phyloP scores from a whole-genome alignment of 1,284 basidiomycete genomes.

The Peniophora sp. region DNA sequence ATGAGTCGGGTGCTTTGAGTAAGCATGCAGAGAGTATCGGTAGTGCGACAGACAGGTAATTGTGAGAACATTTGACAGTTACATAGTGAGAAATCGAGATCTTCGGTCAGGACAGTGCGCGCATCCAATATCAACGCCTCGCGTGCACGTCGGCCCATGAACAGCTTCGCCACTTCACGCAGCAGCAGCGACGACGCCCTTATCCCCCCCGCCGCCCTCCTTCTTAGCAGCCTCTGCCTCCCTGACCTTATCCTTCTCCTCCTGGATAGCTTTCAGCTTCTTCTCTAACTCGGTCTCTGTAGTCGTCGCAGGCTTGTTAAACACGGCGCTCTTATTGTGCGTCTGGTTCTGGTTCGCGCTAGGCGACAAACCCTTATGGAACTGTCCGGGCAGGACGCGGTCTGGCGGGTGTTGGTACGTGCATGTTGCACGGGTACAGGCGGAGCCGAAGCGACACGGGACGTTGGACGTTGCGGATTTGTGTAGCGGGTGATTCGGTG shows the following conservation, averaged over 20 bases:
- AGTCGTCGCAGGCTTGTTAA: slow-evolving; percentile 39
- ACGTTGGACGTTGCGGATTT: slow-evolving; percentile 26
- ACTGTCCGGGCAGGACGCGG: slow-evolving; percentile 64
- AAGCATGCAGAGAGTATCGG: too few species aligned
- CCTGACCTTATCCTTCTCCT: slow-evolving; percentile 24
- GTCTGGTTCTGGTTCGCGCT: slow-evolving; percentile 53
- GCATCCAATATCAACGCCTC: too few species aligned
- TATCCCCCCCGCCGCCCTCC: background rate
- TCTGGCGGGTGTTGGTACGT: slow-evolving; percentile 75
- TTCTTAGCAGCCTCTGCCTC: slow-evolving; percentile 9
- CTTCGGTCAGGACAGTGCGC: too few species aligned
- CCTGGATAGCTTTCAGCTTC: slow-evolving; percentile 22
- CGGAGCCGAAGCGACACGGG: slow-evolving; percentile 67
- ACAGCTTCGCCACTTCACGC: background rate
- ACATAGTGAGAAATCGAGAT: too few species aligned
- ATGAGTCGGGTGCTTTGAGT: too few species aligned
- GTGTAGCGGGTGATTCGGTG: slow-evolving; percentile 26
- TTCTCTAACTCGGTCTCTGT: slow-evolving; percentile 23
- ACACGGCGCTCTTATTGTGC: slow-evolving; percentile 59
- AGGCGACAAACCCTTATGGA: slow-evolving; percentile 67
- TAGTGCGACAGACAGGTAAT: too few species aligned
- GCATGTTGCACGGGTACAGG: slow-evolving; percentile 72
- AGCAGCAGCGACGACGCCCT: slow-evolving; percentile 4
- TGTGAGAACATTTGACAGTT: too few species aligned
- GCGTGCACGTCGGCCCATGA: too few species aligned